Evolutionary conservation across 1,284 basidiomycete species (phyloP), one percentile per base, ranked within the genome.

Genomic region (Limonomyces culmigenus): DNA sequence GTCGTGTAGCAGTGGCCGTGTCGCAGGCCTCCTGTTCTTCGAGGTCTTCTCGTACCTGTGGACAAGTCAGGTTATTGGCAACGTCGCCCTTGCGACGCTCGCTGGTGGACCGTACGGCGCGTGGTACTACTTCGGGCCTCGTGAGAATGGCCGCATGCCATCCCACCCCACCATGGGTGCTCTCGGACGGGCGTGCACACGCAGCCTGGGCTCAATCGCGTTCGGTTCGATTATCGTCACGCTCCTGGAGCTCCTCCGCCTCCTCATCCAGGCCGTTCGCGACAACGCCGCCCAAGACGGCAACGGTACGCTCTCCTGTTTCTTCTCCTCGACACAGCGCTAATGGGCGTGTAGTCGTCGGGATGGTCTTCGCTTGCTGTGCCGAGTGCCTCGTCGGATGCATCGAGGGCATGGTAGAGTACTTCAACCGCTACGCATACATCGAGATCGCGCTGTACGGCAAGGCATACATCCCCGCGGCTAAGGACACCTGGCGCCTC

Each of bases 161-260:
- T 69, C 68, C 39, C 67, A 79, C 48, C 80, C 83, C 1, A 81
- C 78, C 16, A 46, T 72, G 2, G 67, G 72, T 32, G 66, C 84
- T 0, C 83, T 93, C 50, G 64, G 67, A 25, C 73, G 88, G 18
- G 79, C 85, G n/a, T 80, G 77, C 12, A 88, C 86, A 0, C 60
- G 80, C 37, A 89, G 84, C 1, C 65, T 95, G 19, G 89, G 87
- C 4, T 87, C 83, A 0, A 88, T 93, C 47, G 84, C 85, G 3
- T 89, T 92, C 48, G 88, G 88, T 3, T 85, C 79, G 2, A 60
- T 93, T 46, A 85, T 93, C 42, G 87, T 93, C 32, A 87, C 89
- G 0, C 51, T 93, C 19, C 62, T 93, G 33, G 88, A 93, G 46
- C 50, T 89, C 3, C 45, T 91, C 32, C 61, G 74, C 32, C 62